phyloP scores from a whole-genome alignment of 257 asterid genomes.

The Salvia miltiorrhiza region DNA sequence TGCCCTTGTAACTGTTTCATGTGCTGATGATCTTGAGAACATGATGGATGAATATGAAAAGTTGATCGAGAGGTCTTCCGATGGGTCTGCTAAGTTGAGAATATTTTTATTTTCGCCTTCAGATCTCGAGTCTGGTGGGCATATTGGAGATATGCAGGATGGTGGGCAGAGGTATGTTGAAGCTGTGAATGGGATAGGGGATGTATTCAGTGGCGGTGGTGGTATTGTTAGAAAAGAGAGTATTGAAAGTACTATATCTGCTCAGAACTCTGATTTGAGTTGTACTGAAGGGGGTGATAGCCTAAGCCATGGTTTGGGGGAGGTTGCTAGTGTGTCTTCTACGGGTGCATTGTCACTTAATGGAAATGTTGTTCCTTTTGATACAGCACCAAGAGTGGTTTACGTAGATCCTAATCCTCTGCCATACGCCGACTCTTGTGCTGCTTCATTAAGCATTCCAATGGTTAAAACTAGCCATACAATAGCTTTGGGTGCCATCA shows the following conservation, averaged over 20 bases:
- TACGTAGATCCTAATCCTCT: slow-evolving; percentile 37
- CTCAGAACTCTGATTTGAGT: slow-evolving; percentile 63
- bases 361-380: slow-evolving; percentile 39
- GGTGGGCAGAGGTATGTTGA: slow-evolving; percentile 81
- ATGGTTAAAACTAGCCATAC: slow-evolving; percentile 37
- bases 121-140: slow-evolving; percentile 54
- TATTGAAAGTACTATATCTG: slow-evolving; percentile 63
- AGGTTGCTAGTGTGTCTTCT: slow-evolving; percentile 46
- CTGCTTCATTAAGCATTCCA: slow-evolving; percentile 43
- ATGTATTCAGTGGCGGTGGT: slow-evolving; percentile 35
- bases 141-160: slow-evolving; percentile 64
- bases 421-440: slow-evolving; percentile 34
- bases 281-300: slow-evolving; percentile 60
- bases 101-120: slow-evolving; percentile 79
- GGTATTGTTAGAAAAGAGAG: slow-evolving; percentile 67
- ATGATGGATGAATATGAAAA: slow-evolving; percentile 98
- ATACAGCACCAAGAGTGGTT: slow-evolving; percentile 37
- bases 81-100: slow-evolving; percentile 89
- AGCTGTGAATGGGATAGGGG: slow-evolving; percentile 82
- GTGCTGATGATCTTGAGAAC: slow-evolving; percentile 92
- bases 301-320: slow-evolving; percentile 38
- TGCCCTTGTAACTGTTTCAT: slow-evolving; percentile 90
- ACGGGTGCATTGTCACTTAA: slow-evolving; percentile 46
- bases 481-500: slow-evolving; percentile 26
- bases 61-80: slow-evolving; percentile 65